phyloP scores from a whole-genome alignment of 495 filamentous ascomycete species.

The Trichoderma erinaceum region DNA sequence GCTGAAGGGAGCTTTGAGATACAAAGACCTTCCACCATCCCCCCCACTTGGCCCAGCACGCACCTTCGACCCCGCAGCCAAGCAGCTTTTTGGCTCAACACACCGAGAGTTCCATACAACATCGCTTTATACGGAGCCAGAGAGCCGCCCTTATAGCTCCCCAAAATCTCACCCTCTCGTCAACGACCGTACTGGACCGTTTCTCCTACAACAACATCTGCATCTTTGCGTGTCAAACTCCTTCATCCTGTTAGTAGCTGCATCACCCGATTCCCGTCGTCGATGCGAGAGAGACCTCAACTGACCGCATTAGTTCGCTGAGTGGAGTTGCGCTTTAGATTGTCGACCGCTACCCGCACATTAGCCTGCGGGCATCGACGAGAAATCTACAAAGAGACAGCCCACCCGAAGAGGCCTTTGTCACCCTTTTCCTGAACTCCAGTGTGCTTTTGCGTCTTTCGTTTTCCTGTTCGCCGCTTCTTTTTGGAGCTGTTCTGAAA shows the following conservation, averaged over 20 bases:
- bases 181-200: neutral
- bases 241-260: neutral
- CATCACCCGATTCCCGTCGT: neutral
- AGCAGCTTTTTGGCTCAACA: neutral
- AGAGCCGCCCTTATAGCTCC: neutral
- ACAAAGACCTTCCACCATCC: neutral
- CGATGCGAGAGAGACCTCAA: neutral
- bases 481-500: neutral
- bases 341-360: conserved; percentile 5
- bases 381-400: conserved; percentile 9
- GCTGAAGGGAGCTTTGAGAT: neutral
- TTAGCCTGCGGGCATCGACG: conserved; percentile 6
- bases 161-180: neutral
- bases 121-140: no score
- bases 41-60: conserved; percentile 3
- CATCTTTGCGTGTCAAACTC: neutral
- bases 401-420: neutral
- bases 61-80: conserved; percentile 13
- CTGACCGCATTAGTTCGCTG: conserved; percentile 1
- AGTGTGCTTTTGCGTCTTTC: neutral
- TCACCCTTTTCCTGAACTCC: neutral
- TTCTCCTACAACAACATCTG: neutral
- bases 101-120: neutral
- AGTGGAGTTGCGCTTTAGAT: conserved; percentile 1
- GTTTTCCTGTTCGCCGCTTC: neutral